A percentile compares a stretch with the other conserved stretches of the same genome.
These are phyloP conservation scores for Suhomyces kunorum DNA, from an alignment of 1,139 yeast species.

Conservation along the genomic window DNA sequence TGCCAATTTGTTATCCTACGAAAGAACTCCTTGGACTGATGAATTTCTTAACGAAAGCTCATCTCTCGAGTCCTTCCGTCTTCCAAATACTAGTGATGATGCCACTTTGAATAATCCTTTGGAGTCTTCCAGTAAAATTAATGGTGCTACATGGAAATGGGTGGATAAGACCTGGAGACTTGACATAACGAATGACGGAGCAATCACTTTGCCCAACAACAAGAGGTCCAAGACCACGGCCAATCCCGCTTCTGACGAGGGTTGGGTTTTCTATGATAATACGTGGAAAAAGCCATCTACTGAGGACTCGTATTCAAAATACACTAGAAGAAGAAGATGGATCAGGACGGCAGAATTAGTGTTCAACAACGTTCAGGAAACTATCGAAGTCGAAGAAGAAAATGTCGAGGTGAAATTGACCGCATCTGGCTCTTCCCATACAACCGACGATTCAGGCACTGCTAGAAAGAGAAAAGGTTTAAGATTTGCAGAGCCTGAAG, in stretches of 20 bases:
- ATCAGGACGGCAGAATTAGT: conserved; percentile 89
- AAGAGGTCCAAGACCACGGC: conserved; percentile 70
- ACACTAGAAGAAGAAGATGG: conserved; percentile 95
- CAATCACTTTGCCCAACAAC: conserved; percentile 66
- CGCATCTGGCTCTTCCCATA: conserved; percentile 12
- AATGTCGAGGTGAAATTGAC: conserved; percentile 10
- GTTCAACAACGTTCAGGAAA: conserved; percentile 20
- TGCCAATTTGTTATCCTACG: conserved; percentile 82
- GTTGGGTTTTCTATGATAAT: conserved; percentile 85
- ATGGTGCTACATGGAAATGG: conserved; percentile 90
- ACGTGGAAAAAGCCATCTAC: conserved; percentile 92
- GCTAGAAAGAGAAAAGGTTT: conserved; percentile 36
- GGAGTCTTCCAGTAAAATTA: conserved; percentile 45
- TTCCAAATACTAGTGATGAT: conserved; percentile 64
- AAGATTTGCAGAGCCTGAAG: conserved; percentile 39
- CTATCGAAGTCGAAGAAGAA: conserved; percentile 8
- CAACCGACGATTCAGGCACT: conserved; percentile 10
- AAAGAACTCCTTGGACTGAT: conserved; percentile 96
- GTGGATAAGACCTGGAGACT: conserved; percentile 89
- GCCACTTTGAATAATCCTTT: conserved; percentile 33
- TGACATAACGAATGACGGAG: conserved; percentile 86
- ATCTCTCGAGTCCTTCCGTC: conserved; percentile 70
- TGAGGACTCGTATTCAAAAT: conserved; percentile 85
- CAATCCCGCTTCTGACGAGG: conserved; percentile 78
- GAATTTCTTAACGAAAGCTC: conserved; percentile 87